A percentile compares a stretch with the other conserved stretches of the same genome.
phyloP scores from a whole-genome alignment of 106 monocot species.

The Dactylorhiza incarnata region DNA sequence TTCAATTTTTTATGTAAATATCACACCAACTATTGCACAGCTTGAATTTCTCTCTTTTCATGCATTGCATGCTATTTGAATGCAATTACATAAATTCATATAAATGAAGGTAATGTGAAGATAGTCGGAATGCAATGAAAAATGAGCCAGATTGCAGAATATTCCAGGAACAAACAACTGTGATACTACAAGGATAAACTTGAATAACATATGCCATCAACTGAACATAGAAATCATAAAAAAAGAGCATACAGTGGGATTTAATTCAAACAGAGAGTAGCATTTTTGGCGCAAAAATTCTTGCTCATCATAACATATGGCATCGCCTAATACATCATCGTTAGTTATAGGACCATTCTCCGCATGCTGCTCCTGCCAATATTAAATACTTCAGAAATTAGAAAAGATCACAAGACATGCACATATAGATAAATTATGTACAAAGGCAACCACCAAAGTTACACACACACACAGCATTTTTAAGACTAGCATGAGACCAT shows the following conservation, averaged over 20 bases:
- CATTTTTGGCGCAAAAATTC: constrained; percentile 40
- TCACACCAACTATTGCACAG: not conserved
- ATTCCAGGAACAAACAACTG: not conserved
- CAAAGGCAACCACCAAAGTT: too few relatives aligned
- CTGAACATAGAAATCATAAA: not conserved
- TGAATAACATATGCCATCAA: not conserved
- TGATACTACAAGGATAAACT: not conserved
- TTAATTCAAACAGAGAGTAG: constrained; percentile 52
- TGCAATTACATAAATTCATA: not conserved
- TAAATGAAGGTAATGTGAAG: not conserved
- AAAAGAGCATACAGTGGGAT: constrained; percentile 3
- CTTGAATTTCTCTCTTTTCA: not conserved
- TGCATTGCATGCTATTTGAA: not conserved
- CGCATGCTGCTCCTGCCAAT: constrained; percentile 31
- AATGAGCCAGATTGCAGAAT: not conserved
- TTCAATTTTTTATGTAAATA: not conserved
- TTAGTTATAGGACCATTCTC: constrained; percentile 48
- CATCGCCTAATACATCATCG: constrained; percentile 69
- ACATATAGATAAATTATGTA: too few relatives aligned
- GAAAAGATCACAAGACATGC: not conserved
- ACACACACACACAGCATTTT: not conserved
- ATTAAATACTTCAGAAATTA: not conserved
- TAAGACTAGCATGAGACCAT: too few relatives aligned
- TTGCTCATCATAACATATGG: constrained; percentile 54
- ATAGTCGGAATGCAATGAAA: not conserved